Evolutionary conservation across 805 yeast species (phyloP).

Genomic region (Huiozyma naganishii): DNA sequence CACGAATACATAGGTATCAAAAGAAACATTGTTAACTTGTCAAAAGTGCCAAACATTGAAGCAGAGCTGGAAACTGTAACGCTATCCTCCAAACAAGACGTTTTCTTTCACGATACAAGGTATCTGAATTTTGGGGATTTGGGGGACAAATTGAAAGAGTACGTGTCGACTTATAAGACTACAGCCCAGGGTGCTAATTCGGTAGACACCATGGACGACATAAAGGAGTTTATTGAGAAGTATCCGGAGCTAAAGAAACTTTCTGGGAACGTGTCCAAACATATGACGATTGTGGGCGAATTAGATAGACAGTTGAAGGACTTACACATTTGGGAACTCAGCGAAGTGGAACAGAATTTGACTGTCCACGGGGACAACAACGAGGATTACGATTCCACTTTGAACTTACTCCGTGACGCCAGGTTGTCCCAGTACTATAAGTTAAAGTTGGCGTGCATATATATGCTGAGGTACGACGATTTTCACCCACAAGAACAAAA

Average conservation of each 20-base stretch:
- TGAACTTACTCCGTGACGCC: constrained; percentile 38
- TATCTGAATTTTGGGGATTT: constrained; percentile 89
- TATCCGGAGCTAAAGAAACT: constrained; percentile 89
- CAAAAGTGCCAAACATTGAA: constrained; percentile 42
- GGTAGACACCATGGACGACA: constrained; percentile 72
- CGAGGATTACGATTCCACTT: constrained; percentile 45
- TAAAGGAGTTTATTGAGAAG: constrained; percentile 82
- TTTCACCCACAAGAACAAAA: not conserved
- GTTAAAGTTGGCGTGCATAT: constrained; percentile 61
- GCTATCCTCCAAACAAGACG: constrained; percentile 58
- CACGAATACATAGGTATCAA: constrained; percentile 80
- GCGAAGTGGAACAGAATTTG: constrained; percentile 83
- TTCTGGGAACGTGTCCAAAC: constrained; percentile 82
- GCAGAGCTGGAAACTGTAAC: constrained; percentile 55
- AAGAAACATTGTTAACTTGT: constrained; percentile 68
- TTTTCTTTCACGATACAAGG: constrained; percentile 71
- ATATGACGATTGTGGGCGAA: constrained; percentile 82
- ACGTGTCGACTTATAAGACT: constrained; percentile 70
- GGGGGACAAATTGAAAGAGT: constrained; percentile 76
- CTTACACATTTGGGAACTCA: constrained; percentile 65
- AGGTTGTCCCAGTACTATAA: constrained; percentile 46
- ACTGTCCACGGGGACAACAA: constrained; percentile 54
- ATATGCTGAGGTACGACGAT: constrained; percentile 61
- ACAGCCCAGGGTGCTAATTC: constrained; percentile 63
- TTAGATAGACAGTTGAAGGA: constrained; percentile 62